phyloP scores from a whole-genome alignment of 768 basidiomycete species.

The Rhizopogon rudus region DNA sequence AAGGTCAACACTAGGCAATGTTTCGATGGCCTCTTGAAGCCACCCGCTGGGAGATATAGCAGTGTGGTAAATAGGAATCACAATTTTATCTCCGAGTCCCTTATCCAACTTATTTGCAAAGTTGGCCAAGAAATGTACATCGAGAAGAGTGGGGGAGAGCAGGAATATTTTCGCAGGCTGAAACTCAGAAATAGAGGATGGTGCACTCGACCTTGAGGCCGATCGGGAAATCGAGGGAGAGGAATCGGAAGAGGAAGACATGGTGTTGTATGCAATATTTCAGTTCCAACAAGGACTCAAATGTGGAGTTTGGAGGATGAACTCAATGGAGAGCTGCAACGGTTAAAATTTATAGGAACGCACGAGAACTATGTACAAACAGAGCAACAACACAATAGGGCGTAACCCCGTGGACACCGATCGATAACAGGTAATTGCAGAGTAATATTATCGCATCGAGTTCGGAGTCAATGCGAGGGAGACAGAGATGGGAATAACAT shows the following conservation, averaged over 20 bases:
- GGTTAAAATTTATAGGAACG: slow-evolving; percentile 22
- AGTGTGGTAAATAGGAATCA: slow-evolving; percentile 17
- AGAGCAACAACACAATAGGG: neutral
- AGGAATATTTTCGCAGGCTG: slow-evolving; percentile 15
- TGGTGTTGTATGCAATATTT: slow-evolving; percentile 2
- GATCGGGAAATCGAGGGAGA: slow-evolving; percentile 11
- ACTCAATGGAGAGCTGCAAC: neutral
- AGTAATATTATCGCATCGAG: neutral
- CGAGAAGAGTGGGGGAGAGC: slow-evolving; percentile 15
- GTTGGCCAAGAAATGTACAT: slow-evolving; percentile 4
- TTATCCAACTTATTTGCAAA: slow-evolving; percentile 20
- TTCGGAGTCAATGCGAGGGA: neutral
- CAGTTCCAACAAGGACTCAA: too few relatives aligned
- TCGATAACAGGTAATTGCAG: neutral
- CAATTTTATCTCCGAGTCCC: slow-evolving; percentile 22
- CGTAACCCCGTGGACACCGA: neutral
- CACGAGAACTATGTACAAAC: slow-evolving; percentile 1
- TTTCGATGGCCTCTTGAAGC: neutral
- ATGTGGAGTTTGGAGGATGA: neutral
- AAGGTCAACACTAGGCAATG: neutral
- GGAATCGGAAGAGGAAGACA: slow-evolving; percentile 14
- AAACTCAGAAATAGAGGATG: slow-evolving; percentile 17
- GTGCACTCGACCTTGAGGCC: slow-evolving; percentile 18
- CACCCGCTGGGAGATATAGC: neutral
- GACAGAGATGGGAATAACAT: neutral